Percentiles rank a stretch among this genome's conserved stretches.
Conservation (phyloP, 2,329 filamentous ascomycete genomes). For the Curvularia sp. region DNA sequence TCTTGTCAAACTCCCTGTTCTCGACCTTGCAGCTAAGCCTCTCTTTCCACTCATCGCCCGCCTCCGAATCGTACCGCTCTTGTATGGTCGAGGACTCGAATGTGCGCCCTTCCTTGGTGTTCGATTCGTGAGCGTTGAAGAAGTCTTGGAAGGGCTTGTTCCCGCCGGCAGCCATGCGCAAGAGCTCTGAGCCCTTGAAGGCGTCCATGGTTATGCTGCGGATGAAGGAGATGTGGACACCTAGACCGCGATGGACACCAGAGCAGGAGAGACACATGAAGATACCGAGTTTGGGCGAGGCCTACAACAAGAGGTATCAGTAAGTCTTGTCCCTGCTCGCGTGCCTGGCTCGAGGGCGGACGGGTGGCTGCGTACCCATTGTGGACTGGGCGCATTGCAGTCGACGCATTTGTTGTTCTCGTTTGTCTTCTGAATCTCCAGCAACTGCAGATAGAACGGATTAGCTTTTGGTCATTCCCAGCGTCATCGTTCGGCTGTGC, state of each 20-base stretch:
- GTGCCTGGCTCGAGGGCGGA: slow-evolving; percentile 10
- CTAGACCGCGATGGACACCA: slow-evolving; percentile 90
- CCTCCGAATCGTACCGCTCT: slow-evolving; percentile 87
- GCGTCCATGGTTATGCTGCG: slow-evolving; percentile 98
- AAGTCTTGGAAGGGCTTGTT: slow-evolving; percentile 88
- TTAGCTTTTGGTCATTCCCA: slow-evolving; percentile 21
- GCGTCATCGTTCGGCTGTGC: not conserved
- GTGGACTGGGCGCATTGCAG: slow-evolving; percentile 91
- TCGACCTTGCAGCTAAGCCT: slow-evolving; percentile 86
- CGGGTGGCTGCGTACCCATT: slow-evolving; percentile 75
- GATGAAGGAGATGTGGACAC: slow-evolving; percentile 98
- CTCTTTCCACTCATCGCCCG: slow-evolving; percentile 95
- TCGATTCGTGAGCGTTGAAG: slow-evolving; percentile 68
- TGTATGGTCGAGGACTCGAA: slow-evolving; percentile 91
- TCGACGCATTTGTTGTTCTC: slow-evolving; percentile 93
- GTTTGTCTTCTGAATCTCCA: slow-evolving; percentile 87
- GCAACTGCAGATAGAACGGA: slow-evolving; percentile 65
- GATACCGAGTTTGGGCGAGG: slow-evolving; percentile 93
- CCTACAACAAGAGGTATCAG: slow-evolving; percentile 53
- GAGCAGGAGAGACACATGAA: slow-evolving; percentile 98
- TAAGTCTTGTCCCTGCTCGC: slow-evolving; percentile 17
- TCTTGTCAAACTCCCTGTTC: slow-evolving; percentile 81
- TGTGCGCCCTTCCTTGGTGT: slow-evolving; percentile 55
- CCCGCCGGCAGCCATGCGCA: slow-evolving; percentile 90
- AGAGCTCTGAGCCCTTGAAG: slow-evolving; percentile 91